These are phyloP conservation scores for Hirschfeldia incana DNA, from an alignment of 345 rosid genomes.

Conservation along the genomic window DNA sequence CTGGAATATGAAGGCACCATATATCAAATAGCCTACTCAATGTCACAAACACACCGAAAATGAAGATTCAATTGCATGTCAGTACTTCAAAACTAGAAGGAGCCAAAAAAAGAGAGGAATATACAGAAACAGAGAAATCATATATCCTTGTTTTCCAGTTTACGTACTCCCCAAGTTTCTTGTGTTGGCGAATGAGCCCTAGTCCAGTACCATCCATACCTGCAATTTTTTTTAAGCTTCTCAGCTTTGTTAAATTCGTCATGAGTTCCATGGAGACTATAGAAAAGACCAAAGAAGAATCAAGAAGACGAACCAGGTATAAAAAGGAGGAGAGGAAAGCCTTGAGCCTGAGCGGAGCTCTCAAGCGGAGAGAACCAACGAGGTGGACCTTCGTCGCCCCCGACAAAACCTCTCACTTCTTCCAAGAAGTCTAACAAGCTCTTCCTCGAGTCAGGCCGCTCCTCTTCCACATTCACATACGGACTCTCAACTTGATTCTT, in stretches of 20 bases:
- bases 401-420: constrained; percentile 24
- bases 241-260: neutral
- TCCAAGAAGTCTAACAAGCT: constrained; percentile 45
- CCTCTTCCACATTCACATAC: constrained; percentile 22
- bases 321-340: constrained; percentile 57
- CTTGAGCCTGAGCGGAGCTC: constrained; percentile 25
- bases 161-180: constrained; percentile 60
- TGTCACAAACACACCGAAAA: neutral
- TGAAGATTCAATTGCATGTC: neutral
- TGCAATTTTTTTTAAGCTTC: constrained; percentile 25
- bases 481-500: constrained; percentile 15
- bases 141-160: constrained; percentile 3
- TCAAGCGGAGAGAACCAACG: constrained; percentile 74
- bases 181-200: constrained; percentile 64
- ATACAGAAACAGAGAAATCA: neutral
- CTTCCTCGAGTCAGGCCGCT: constrained; percentile 34
- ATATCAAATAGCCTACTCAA: constrained; percentile 63
- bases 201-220: constrained; percentile 81
- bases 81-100: neutral
- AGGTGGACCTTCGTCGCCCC: constrained; percentile 56
- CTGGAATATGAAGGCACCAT: constrained; percentile 75
- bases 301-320: constrained; percentile 47
- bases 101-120: neutral
- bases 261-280: neutral
- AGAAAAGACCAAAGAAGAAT: neutral